Evolutionary conservation across 202 grass and related monocot species (phyloP).

Genomic region (Cymbopogon flexuosus): DNA sequence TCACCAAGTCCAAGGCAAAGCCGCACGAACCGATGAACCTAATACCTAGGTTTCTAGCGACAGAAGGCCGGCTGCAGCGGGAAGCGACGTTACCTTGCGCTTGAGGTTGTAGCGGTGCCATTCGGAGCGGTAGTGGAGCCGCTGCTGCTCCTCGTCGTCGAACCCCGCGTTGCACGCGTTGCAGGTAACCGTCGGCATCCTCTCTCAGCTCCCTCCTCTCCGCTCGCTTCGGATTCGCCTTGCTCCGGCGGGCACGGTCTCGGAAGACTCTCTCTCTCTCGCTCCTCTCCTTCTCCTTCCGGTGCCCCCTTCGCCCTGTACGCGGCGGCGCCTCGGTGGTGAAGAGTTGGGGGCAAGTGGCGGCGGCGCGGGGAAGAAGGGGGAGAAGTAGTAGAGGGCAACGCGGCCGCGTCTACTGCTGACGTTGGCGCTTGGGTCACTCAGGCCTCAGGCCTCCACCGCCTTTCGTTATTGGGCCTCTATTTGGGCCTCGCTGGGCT

Average conservation of each 20-base stretch:
- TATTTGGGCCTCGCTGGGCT: not conserved
- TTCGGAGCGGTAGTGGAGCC: slow-evolving; percentile 86
- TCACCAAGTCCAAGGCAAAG: too few species aligned
- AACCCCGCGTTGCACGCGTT: slow-evolving; percentile 90
- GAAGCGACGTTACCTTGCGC: slow-evolving; percentile 55
- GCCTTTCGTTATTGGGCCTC: slow-evolving; percentile 4
- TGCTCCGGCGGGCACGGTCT: not conserved
- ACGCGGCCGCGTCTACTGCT: slow-evolving; percentile 20
- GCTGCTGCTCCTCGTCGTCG: slow-evolving; percentile 62
- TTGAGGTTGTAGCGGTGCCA: slow-evolving; percentile 99
- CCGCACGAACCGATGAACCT: slow-evolving; percentile 27
- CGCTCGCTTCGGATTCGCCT: not conserved
- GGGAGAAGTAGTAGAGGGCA: slow-evolving; percentile 13
- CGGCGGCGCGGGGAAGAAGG: slow-evolving; percentile 17
- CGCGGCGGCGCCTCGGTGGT: not conserved
- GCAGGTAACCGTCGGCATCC: slow-evolving; percentile 78
- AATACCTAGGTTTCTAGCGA: not conserved
- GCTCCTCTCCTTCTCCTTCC: not conserved
- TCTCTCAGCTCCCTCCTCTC: not conserved
- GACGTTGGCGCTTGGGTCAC: slow-evolving; percentile 38
- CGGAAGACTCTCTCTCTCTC: not conserved
- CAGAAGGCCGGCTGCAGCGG: not conserved
- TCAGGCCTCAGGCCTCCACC: slow-evolving; percentile 12
- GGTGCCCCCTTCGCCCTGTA: not conserved
- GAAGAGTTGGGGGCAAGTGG: not conserved